phyloP scores from a whole-genome alignment of 768 basidiomycete species.

The Russula sp. region DNA sequence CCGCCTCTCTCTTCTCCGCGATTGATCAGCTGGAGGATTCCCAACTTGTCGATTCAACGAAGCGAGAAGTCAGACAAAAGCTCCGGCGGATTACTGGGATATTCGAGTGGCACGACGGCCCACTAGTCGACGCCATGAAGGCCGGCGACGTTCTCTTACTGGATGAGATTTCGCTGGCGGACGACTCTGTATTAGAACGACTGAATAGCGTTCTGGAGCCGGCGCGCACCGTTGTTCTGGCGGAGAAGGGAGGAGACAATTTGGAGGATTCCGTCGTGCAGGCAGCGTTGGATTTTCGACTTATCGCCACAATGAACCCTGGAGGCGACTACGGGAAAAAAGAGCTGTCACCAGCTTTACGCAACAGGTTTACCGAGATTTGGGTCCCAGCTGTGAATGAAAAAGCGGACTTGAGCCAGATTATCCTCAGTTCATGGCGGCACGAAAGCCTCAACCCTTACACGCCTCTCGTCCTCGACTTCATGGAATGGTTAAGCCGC shows the following conservation, averaged over 20 bases:
- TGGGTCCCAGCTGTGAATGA: slow-evolving; percentile 90
- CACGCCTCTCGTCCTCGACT: slow-evolving; percentile 67
- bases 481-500: slow-evolving; percentile 73
- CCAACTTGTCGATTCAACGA: slow-evolving; percentile 20
- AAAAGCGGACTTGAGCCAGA: slow-evolving; percentile 69
- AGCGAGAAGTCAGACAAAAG: slow-evolving; percentile 43
- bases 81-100: slow-evolving; percentile 62
- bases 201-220: slow-evolving; percentile 97
- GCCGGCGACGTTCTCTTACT: slow-evolving; percentile 82
- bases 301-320: slow-evolving; percentile 98
- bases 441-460: slow-evolving; percentile 50
- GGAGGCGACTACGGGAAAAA: slow-evolving; percentile 99
- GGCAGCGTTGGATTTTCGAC: slow-evolving; percentile 72
- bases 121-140: slow-evolving; percentile 91
- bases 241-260: slow-evolving; percentile 83
- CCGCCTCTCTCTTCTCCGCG: slow-evolving; percentile 33
- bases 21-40: slow-evolving; percentile 32
- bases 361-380: slow-evolving; percentile 98
- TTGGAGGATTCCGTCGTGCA: slow-evolving; percentile 62
- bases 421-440: slow-evolving; percentile 70
- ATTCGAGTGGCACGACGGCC: slow-evolving; percentile 97
- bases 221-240: slow-evolving; percentile 80
- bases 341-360: slow-evolving; percentile 92
- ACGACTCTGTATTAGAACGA: slow-evolving; percentile 96
- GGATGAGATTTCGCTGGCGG: slow-evolving; percentile 96